phyloP scores from a whole-genome alignment of 2,329 filamentous ascomycete genomes.

The Colletotrichum kahawae region DNA sequence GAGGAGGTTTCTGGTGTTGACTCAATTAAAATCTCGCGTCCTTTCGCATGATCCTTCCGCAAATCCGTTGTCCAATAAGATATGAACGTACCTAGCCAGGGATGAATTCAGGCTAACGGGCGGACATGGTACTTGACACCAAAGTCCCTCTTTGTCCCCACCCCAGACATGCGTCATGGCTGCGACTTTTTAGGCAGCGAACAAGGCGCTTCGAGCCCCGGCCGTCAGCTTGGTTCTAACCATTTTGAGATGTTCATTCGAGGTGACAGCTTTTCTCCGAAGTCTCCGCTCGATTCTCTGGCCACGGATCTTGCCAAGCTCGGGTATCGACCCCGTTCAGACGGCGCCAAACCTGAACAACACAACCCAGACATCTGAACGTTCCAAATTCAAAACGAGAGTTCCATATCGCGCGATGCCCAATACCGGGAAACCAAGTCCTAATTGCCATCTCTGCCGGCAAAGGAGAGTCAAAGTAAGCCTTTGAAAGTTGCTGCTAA shows the following conservation, averaged over 20 bases:
- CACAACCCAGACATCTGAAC: not conserved
- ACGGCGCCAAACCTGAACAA: not conserved
- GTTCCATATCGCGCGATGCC: slow-evolving; percentile 33
- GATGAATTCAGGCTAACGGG: not conserved
- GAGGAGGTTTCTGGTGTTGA: not conserved
- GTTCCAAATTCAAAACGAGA: not conserved
- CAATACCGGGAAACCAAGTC: slow-evolving; percentile 45
- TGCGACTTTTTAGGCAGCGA: not conserved
- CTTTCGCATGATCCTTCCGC: not conserved
- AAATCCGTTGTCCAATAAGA: not conserved
- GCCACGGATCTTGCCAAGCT: not conserved
- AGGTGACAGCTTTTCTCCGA: not conserved
- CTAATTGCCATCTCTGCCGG: slow-evolving; percentile 46
- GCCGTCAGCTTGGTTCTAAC: not conserved
- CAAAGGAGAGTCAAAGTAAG: slow-evolving; percentile 45
- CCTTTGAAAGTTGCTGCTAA: not conserved
- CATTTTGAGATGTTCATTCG: not conserved
- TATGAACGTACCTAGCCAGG: not conserved
- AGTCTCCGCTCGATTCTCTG: not conserved
- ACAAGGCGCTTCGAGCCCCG: not conserved
- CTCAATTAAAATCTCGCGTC: not conserved
- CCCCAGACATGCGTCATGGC: not conserved
- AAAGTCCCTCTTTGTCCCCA: not conserved
- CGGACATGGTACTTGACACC: not conserved
- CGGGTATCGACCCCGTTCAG: not conserved